Base-by-base conservation (phyloP, 495 filamentous ascomycete genomes). In the Daldinia vernicosa region DNA sequence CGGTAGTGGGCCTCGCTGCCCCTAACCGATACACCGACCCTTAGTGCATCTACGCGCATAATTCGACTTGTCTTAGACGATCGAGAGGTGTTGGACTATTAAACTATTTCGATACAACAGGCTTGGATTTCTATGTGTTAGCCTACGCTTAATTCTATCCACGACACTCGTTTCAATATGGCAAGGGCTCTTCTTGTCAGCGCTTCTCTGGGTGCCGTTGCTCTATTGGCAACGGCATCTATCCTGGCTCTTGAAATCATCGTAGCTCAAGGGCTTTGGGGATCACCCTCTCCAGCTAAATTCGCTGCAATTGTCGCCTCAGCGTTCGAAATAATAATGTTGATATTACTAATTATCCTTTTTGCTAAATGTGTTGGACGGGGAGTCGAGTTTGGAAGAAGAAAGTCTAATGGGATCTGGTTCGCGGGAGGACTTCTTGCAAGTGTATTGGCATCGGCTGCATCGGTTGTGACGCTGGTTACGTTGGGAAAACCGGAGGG, bases 151-250 rank as follows among this genome's bases (percentile, higher is more conserved):
- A 55, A 63, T 67, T 55, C 39, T 53, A 60, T 39, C 45, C 57
- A 54, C 43, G 53, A 52, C 39, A 28, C 28, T 47, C 6, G 15
- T 15, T 59, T 62, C 63, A 69, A 52, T 6, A 84, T 84, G 81
- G 66, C 70, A 28, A 74, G 80, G 45, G 75, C 75, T 56, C 75
- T 68, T 35, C 11, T 69, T 2, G 63, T 84, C 60, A 75, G 79
- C 27, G 71, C 70, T 32, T 76, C 56, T 65, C 74, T 84, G 71
- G 83, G 82, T 56, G 58, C 69, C 17, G 30, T 80, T 55, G 76
- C 82, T 37, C 59, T 79, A 12, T 51, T 84, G 11, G 76, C 82
- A 3, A 84, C 83, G 8, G 76, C 77, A 17, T 79, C 81, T 15
- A 70, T 76, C 27, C 37, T 84, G 22, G 75, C 75, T 33, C 72